Evolutionary conservation across 176 grass and related monocot genomes (phyloP).

Genomic region (Echinochloa phyllopogon): DNA sequence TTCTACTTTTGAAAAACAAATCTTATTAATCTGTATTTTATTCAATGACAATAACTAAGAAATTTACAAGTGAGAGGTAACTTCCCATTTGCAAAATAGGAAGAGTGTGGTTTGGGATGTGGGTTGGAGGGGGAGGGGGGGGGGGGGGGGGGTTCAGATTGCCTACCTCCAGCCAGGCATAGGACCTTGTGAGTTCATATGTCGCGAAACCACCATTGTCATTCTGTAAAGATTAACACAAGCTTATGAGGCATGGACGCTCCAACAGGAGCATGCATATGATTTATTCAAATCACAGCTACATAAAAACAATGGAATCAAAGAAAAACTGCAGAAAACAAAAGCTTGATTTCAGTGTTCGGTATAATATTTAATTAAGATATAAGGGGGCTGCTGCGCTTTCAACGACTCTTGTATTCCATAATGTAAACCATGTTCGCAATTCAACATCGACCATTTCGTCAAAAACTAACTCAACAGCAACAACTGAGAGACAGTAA

Average conservation of each 20-base stretch:
- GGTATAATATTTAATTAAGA: constrained; percentile 5
- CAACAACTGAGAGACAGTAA: not conserved
- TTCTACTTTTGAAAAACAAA: constrained; percentile 20
- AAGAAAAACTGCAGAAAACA: constrained; percentile 34
- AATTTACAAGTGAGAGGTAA: not conserved
- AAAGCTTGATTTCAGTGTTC: constrained; percentile 1
- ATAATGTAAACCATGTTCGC: not conserved
- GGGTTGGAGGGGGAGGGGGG: too few relatives aligned
- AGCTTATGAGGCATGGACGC: constrained; percentile 23
- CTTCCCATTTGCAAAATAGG: too few relatives aligned
- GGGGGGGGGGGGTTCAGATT: too few relatives aligned
- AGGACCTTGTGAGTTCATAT: constrained; percentile 93
- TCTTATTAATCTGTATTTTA: not conserved
- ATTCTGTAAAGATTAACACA: constrained; percentile 62
- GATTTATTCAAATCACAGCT: constrained; percentile 11
- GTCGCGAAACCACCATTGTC: constrained; percentile 85
- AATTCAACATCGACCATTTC: not conserved
- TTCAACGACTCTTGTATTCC: constrained; percentile 27
- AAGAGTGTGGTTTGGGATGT: too few relatives aligned
- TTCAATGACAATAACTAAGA: not conserved
- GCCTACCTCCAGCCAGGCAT: constrained; percentile 93
- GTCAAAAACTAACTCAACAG: constrained; percentile 2
- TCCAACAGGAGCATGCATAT: not conserved
- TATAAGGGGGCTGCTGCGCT: not conserved
- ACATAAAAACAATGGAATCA: constrained; percentile 20